These are phyloP conservation scores for Yarrowia alimentaria DNA, from an alignment of 805 yeast species.

Conservation along the genomic window DNA sequence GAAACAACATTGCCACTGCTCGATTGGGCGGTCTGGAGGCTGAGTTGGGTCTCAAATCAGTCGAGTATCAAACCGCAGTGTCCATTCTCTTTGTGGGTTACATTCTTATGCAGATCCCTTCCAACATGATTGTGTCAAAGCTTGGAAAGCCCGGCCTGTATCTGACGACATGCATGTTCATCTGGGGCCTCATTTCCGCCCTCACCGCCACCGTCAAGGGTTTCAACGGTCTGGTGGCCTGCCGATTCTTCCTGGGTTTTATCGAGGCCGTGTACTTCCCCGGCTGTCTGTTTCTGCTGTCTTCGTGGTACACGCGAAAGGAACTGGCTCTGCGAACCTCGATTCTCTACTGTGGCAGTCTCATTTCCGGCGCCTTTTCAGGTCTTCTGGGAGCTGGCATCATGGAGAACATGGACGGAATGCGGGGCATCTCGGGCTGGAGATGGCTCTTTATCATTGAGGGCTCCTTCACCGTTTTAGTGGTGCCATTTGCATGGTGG, in stretches of 20 bases:
- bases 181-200: conserved; percentile 52
- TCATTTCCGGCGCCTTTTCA: conserved; percentile 52
- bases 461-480: conserved; percentile 39
- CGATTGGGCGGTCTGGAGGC: conserved; percentile 39
- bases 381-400: conserved; percentile 58
- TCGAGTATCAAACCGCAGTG: conserved; percentile 46
- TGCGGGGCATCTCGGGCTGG: conserved; percentile 49
- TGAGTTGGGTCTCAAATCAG: conserved; percentile 42
- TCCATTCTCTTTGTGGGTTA: conserved; percentile 46
- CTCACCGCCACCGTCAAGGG: conserved; percentile 49
- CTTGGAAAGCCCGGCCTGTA: conserved; percentile 41
- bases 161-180: conserved; percentile 48
- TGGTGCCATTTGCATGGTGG: conserved; percentile 48
- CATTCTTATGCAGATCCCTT: conserved; percentile 39
- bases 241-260: conserved; percentile 49
- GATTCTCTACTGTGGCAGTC: conserved; percentile 51
- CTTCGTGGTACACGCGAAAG: conserved; percentile 55
- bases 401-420: conserved; percentile 45
- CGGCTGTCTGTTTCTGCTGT: conserved; percentile 50
- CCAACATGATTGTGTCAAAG: conserved; percentile 43
- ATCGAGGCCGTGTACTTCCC: conserved; percentile 52
- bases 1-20: conserved; percentile 43
- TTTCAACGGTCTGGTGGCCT: conserved; percentile 47
- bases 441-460: conserved; percentile 57
- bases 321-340: conserved; percentile 53